Percentiles rank a stretch among this genome's conserved stretches.
Evolutionary conservation across 1,284 basidiomycete species (phyloP).

Genomic region (Heliocybe sulcata): DNA sequence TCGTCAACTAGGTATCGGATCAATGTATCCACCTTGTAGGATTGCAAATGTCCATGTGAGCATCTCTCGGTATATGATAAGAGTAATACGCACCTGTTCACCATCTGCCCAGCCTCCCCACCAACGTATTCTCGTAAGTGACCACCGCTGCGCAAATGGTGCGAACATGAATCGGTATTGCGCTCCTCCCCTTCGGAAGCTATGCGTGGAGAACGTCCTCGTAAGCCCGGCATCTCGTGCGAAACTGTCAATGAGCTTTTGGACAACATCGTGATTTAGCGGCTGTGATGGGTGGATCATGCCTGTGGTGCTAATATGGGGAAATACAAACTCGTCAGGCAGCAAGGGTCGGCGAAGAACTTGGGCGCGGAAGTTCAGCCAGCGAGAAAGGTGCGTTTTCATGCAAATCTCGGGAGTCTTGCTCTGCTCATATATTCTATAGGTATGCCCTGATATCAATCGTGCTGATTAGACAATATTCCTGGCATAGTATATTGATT

Average conservation of each 20-base stretch:
- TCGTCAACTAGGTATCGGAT: constrained; percentile 25
- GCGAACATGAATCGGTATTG: constrained; percentile 32
- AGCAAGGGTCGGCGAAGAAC: constrained; percentile 13
- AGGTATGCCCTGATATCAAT: constrained; percentile 12
- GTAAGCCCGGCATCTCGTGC: constrained; percentile 10
- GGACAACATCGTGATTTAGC: constrained; percentile 20
- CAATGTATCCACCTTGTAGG: constrained; percentile 20
- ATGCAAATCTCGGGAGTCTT: constrained; percentile 18
- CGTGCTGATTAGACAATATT: constrained; percentile 7
- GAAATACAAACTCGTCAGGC: constrained; percentile 27
- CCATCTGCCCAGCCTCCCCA: constrained; percentile 34
- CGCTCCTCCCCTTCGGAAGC: constrained; percentile 9
- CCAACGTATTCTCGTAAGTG: constrained; percentile 25
- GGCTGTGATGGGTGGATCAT: constrained; percentile 12
- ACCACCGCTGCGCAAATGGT: constrained; percentile 24
- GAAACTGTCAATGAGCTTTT: constrained; percentile 19
- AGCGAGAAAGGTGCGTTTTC: constrained; percentile 18
- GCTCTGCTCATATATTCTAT: constrained; percentile 21
- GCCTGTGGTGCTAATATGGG: constrained; percentile 20
- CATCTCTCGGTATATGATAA: neutral
- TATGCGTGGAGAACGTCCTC: constrained; percentile 23
- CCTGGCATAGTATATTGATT: neutral
- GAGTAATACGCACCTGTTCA: constrained; percentile 17
- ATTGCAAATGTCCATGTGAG: neutral
- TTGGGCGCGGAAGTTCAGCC: constrained; percentile 18